These are phyloP conservation scores for Phaeolepiota aurea DNA, from an alignment of 768 basidiomycete species.

Conservation along the genomic window DNA sequence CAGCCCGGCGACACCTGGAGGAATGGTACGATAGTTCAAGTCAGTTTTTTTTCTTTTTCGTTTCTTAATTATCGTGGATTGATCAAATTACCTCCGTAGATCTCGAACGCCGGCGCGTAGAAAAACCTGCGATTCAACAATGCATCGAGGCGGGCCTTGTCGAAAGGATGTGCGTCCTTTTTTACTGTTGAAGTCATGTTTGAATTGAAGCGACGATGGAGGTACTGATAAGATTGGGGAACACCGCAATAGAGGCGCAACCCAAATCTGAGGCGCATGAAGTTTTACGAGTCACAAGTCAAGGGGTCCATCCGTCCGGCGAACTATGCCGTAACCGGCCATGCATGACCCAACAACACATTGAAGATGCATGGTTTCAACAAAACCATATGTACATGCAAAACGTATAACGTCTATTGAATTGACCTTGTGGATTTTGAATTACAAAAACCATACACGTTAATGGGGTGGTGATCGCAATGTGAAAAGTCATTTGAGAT, in stretches of 20 bases:
- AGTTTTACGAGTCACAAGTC: slow-evolving; percentile 14
- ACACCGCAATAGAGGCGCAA: slow-evolving; percentile 13
- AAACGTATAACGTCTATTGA: too few species aligned
- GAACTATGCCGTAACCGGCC: too few species aligned
- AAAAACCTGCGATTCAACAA: slow-evolving; percentile 90
- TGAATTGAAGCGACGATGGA: slow-evolving; percentile 20
- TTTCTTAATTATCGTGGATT: too few species aligned
- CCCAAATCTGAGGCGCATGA: slow-evolving; percentile 18
- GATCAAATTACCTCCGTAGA: slow-evolving; percentile 82
- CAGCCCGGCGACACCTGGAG: slow-evolving; percentile 84
- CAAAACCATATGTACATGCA: too few species aligned
- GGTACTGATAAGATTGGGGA: slow-evolving; percentile 19
- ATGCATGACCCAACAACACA: too few species aligned
- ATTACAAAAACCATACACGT: too few species aligned
- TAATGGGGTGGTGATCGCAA: too few species aligned
- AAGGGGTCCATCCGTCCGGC: too few species aligned
- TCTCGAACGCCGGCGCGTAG: slow-evolving; percentile 97
- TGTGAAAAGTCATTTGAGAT: too few species aligned
- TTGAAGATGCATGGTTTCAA: too few species aligned
- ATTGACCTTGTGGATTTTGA: too few species aligned
- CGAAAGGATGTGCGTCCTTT: slow-evolving; percentile 81
- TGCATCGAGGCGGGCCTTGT: slow-evolving; percentile 78
- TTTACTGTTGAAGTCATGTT: slow-evolving; percentile 42
- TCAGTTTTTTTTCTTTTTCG: too few species aligned
- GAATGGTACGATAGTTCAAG: slow-evolving; percentile 3